Base-by-base conservation (phyloP, 805 yeast species). In the Candida rishiriensis region DNA sequence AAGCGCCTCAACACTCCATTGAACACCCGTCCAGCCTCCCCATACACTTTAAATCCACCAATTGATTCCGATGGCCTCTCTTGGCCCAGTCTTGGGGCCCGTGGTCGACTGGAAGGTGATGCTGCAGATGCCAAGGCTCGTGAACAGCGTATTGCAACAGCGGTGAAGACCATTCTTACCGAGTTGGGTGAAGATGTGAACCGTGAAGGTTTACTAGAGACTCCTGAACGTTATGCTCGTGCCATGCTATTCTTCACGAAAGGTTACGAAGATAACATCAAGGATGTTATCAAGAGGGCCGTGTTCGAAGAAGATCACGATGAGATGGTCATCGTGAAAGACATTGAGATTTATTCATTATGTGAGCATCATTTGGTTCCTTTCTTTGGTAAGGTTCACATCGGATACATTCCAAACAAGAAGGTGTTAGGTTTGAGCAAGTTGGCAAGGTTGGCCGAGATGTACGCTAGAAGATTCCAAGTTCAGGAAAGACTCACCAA, bases 311-410 rank as follows among this genome's bases (percentile, higher is more conserved):
- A 93, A 63, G 96, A 93, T 62, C 99, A 93, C 62, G 98, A 93
- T 64, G 99, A 93, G 62, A 93, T 93, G 98, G 98, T 93, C 39
- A 90, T 93, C 51, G 99, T 93, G 21, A 78, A 91, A 60, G 97
- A 93, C 65, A 93, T 93, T 46, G 96, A 88, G 55, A 79, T 93
- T 42, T 86, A 83, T 63, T 88, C 97, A 3, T 72, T 93, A 42
- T 93, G 99, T 67, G 99, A 93, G 68, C 99, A 93, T 64, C 99
- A 93, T 68, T 70, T 93, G 57, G 99, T 95, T 26, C 99, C 99
- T 17, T 93, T 93, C 63, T 87, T 81, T 57, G 99, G 99, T 46
- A 93, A 91, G 59, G 95, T 91, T 42, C 97, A 91, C 60, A 93
- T 93, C 53, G 99, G 95, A n/a, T 93, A 93, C 68, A 90, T 93